phyloP scores from a whole-genome alignment of 2,329 filamentous ascomycete species.

The Ceratocystis ficicola region DNA sequence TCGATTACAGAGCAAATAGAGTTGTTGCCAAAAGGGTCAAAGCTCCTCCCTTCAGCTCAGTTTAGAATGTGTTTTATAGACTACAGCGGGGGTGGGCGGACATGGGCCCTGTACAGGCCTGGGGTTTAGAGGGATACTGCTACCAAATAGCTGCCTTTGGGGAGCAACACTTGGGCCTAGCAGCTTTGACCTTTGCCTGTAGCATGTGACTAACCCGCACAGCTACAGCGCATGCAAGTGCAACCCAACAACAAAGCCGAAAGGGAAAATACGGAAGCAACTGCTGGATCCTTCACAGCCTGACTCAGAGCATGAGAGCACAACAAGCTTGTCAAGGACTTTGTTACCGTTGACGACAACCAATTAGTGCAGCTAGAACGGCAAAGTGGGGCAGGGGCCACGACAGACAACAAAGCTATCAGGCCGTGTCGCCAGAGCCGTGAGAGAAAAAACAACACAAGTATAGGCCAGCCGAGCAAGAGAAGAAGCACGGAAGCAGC shows the following conservation, averaged over 20 bases:
- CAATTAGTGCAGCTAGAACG: no score
- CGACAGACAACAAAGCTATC: no score
- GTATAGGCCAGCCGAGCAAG: no score
- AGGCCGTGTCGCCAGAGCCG: no score
- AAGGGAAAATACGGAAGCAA: slow-evolving; percentile 11
- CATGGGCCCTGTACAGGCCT: neutral
- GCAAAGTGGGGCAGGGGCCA: no score
- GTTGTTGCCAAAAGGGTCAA: neutral
- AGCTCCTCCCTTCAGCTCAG: neutral
- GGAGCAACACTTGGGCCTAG: no score
- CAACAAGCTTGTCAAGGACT: neutral
- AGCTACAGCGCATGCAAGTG: neutral
- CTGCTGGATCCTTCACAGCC: slow-evolving; percentile 3
- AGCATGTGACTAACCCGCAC: neutral
- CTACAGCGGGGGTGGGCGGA: neutral
- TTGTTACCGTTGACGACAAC: no score
- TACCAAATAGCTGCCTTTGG: no score
- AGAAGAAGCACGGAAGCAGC: no score
- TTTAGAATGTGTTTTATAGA: neutral
- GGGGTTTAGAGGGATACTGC: neutral
- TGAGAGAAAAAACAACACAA: no score
- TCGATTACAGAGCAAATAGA: neutral
- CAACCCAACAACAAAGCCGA: neutral
- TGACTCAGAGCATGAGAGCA: neutral
- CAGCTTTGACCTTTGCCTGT: neutral